A percentile compares a stretch with the other conserved stretches of the same genome.
phyloP scores from a whole-genome alignment of 192 early-diverging fungal species.

The Powellomyces hirtus region DNA sequence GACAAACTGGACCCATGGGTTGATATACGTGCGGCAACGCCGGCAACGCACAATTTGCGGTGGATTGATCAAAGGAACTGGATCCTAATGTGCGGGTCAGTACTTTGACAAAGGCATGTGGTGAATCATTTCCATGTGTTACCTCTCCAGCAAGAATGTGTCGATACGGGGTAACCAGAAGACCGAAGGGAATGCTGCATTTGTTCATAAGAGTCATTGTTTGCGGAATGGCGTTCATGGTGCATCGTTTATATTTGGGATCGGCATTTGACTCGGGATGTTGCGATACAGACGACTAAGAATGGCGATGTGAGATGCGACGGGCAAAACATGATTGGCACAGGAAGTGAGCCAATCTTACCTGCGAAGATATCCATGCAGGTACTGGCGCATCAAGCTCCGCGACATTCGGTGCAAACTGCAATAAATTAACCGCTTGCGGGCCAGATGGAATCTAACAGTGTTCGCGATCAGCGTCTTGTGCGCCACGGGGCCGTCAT shows the following conservation, averaged over 20 bases:
- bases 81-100: slow-evolving; percentile 58
- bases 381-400: slow-evolving; percentile 14
- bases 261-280: slow-evolving; percentile 62
- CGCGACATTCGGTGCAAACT: slow-evolving; percentile 20
- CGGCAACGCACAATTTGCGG: slow-evolving; percentile 90
- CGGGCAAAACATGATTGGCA: neutral
- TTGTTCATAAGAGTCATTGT: slow-evolving; percentile 80
- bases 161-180: slow-evolving; percentile 88
- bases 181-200: slow-evolving; percentile 84
- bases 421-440: slow-evolving; percentile 28
- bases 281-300: slow-evolving; percentile 41
- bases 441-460: neutral
- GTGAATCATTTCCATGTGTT: slow-evolving; percentile 74
- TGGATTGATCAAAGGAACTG: slow-evolving; percentile 86
- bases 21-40: slow-evolving; percentile 93
- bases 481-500: no score
- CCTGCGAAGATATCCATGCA: slow-evolving; percentile 14
- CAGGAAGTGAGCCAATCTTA: neutral
- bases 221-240: slow-evolving; percentile 85
- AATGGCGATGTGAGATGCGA: no score
- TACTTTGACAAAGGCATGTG: slow-evolving; percentile 66
- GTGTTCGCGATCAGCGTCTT: neutral
- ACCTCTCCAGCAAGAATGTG: slow-evolving; percentile 72
- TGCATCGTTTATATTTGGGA: slow-evolving; percentile 82
- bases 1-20: slow-evolving; percentile 92